Percentiles rank a stretch among this genome's conserved stretches.
Conservation (phyloP, 2,329 filamentous ascomycete species). For the Aspergillus sp. region DNA sequence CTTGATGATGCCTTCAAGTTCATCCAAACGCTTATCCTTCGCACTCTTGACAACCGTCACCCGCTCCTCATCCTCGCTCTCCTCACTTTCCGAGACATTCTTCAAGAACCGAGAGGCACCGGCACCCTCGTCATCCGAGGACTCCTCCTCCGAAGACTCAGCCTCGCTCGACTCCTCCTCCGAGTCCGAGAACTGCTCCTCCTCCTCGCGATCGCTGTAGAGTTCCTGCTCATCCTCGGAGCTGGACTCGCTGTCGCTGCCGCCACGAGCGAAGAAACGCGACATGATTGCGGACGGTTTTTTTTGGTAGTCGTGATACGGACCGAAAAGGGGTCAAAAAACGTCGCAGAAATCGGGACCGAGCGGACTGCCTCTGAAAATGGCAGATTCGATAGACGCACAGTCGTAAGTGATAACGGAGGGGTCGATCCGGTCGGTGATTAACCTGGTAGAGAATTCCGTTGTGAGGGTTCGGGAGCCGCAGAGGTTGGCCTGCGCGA, state of each 20-base stretch:
- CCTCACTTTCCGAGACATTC: constrained; percentile 71
- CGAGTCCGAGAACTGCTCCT: constrained; percentile 46
- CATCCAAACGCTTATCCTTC: constrained; percentile 95
- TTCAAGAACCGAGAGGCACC: constrained; percentile 83
- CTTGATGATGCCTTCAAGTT: constrained; percentile 84
- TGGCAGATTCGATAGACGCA: constrained; percentile 4
- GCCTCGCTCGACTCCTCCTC: constrained; percentile 54
- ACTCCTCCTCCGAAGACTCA: constrained; percentile 57
- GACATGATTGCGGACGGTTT: constrained; percentile 65
- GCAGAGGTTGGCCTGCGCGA: constrained; percentile 27
- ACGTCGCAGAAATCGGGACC: constrained; percentile 16
- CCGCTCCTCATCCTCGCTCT: constrained; percentile 80
- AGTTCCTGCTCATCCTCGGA: constrained; percentile 92
- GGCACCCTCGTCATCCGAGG: constrained; percentile 51
- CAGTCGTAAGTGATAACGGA: constrained; percentile 5
- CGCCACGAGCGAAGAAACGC: constrained; percentile 94
- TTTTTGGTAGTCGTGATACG: neutral
- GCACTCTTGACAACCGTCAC: constrained; percentile 90
- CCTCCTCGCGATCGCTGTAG: constrained; percentile 74
- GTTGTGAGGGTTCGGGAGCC: constrained; percentile 26
- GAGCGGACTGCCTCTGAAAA: neutral
- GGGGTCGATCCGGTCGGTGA: neutral
- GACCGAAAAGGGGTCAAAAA: constrained; percentile 14
- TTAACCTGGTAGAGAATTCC: constrained; percentile 17
- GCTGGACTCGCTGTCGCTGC: constrained; percentile 93